Percentiles rank a stretch among this genome's conserved stretches.
phyloP scores from a whole-genome alignment of 495 filamentous ascomycete genomes.

The Neurospora terricola region DNA sequence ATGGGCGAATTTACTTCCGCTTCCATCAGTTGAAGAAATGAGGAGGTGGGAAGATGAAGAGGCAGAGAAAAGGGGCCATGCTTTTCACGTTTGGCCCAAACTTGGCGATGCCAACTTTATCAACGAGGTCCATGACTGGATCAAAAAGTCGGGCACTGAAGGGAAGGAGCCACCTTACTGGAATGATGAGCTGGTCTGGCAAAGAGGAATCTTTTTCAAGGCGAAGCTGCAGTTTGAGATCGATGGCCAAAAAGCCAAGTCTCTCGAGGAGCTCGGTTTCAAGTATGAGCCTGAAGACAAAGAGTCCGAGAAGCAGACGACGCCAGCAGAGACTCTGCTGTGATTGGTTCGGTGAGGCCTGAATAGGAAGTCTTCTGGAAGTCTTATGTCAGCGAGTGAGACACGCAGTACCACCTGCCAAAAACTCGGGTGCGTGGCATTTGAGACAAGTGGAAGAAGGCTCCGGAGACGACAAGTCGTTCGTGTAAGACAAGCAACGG shows the following conservation, averaged over 20 bases:
- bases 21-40: slow-evolving; percentile 59
- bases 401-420: background rate
- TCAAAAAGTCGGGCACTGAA: slow-evolving; percentile 28
- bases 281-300: slow-evolving; percentile 17
- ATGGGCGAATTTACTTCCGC: slow-evolving; percentile 54
- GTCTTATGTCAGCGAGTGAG: background rate
- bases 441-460: background rate
- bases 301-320: background rate
- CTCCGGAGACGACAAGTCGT: background rate
- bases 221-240: slow-evolving; percentile 38
- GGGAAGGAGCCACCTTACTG: slow-evolving; percentile 60
- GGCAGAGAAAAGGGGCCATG: slow-evolving; percentile 19
- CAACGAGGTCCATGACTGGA: slow-evolving; percentile 58
- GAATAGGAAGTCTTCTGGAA: background rate
- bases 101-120: slow-evolving; percentile 64
- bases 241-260: slow-evolving; percentile 28
- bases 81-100: slow-evolving; percentile 54
- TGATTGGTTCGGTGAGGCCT: background rate
- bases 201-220: slow-evolving; percentile 29
- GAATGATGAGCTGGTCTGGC: slow-evolving; percentile 57
- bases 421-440: background rate
- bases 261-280: slow-evolving; percentile 35
- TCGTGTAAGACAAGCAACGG: background rate
- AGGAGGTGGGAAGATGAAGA: slow-evolving; percentile 41
- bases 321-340: background rate